Evolutionary conservation across 306 rosid species (phyloP), one percentile per base, ranked within the genome.

Genomic region (Sicyos baderoa): DNA sequence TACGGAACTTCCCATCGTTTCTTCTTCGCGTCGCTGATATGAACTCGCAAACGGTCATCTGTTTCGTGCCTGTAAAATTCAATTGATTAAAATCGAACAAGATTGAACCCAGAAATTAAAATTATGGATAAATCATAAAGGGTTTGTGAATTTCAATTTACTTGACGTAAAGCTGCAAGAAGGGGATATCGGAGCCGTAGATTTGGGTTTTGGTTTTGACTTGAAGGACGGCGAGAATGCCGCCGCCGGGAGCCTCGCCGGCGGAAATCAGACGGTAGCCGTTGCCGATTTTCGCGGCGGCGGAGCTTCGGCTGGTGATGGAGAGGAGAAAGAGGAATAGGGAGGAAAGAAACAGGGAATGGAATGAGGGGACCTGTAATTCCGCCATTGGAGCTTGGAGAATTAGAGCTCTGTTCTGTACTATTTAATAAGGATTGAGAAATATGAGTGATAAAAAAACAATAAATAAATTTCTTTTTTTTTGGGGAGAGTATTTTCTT

Each of bases 1-100:
- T 92, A 89, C 25, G 98, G 98, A 2, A 92, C 95, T 69, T 92
- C 96, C 98, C 98, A 92, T 60, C 96, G 79, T 71, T 82, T 90
- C 60, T 79, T 89, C 50, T 78, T 70, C 1, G 95, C 92, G 59
- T 89, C 98, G 7, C 95, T 82, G 37, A 92, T 89, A 62, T 86
- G 95, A 1, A 92, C 87, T 78, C 98, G 86, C 74, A 89, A 80
- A 16, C 98, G 96, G 45, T 83, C 80, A 2, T 82, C 83, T 0
- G 88, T 73, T 72, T 92, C 96, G 27, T 92, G 90, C 84, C 97
- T 92, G 77, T 4, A 15, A 54, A 71, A 25, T 72, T 16, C 61
- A 44, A 9, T 23, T 25, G 9, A 57, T 12, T 17, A 35, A 22
- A 12, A 15, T 23, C 47, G 50, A 21, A 53, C 23, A 0, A 18